Conservation (phyloP, 1,284 basidiomycete species). For the Nidula niveotomentosa region DNA sequence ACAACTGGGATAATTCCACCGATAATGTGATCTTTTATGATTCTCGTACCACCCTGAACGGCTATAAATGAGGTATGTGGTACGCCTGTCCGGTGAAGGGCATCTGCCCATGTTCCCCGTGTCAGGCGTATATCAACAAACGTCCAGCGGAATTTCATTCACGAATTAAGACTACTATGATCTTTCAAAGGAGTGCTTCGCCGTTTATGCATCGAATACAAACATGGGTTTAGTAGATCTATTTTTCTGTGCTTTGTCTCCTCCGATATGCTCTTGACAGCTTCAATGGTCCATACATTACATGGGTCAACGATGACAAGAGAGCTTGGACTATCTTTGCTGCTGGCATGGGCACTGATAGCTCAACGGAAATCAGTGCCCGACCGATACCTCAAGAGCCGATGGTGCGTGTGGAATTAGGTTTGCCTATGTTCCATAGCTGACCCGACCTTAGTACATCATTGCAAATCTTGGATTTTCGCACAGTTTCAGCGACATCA, state of each 20-base stretch:
- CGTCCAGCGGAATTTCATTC: conserved; percentile 44
- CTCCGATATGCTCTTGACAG: conserved; percentile 28
- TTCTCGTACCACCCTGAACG: conserved; percentile 29
- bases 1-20: conserved; percentile 37
- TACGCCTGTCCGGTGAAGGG: not conserved
- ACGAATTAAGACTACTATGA: conserved; percentile 58
- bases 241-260: conserved; percentile 6
- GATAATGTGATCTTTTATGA: conserved; percentile 45
- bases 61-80: conserved; percentile 42
- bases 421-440: too few species aligned
- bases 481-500: conserved; percentile 65
- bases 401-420: conserved; percentile 74
- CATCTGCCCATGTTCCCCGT: not conserved
- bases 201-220: conserved; percentile 49
- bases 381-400: conserved; percentile 82
- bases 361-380: conserved; percentile 58
- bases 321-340: conserved; percentile 75
- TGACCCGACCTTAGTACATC: conserved; percentile 52
- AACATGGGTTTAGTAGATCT: conserved; percentile 31
- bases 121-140: conserved; percentile 46
- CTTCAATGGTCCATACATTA: conserved; percentile 68
- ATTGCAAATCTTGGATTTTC: conserved; percentile 65
- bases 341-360: conserved; percentile 67
- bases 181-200: conserved; percentile 38
- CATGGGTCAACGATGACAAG: conserved; percentile 73